Base-by-base conservation (phyloP, 805 yeast species). In the Blastobotrys attinorum region DNA sequence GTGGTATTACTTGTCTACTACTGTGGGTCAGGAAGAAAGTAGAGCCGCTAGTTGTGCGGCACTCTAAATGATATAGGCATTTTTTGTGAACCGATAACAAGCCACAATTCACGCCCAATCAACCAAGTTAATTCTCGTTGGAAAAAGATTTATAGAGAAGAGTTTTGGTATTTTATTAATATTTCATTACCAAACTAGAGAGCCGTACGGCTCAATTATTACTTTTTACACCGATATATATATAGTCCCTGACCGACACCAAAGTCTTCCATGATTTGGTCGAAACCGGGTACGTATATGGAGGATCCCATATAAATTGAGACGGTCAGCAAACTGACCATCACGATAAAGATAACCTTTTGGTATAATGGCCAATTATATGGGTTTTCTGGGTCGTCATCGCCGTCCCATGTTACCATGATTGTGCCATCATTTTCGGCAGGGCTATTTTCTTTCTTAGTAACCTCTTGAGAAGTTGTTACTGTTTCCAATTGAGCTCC, bases 231-330 rank as follows among this genome's bases (percentile, higher is more conserved):
- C n/a, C n/a, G n/a, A n/a, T n/a, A n/a, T n/a, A n/a, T n/a, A n/a
- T n/a, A n/a, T n/a, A n/a, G n/a, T n/a, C n/a, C 66, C 35, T 65
- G 64, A n/a, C 69, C 57, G 16, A 68, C 63, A n/a, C 56, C 40
- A 51, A 73, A 72, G 22, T 73, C 70, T 22, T 60, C 59, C 58
- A 62, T 67, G 31, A 76, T 58, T n/a, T 62, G 56, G 15, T 57
- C 64, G 37, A 69, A 59, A 23, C 76, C 73, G 0, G 79, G 79
- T 0, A 76, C 66, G 52, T 70, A 73, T 23, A 74, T 67, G 5
- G 79, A 73, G 1, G 80, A 67, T 3, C 75, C 76, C 67, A 74
- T 69, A 52, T 76, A 76, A 1, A 73, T 74, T 2, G 74, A 61
- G n/a, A 65, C 56, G 11, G 77, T 66, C 43, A 75, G 61, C 18